Evolutionary conservation across 352 stramenopile species (phyloP), one percentile per base, ranked within the genome.

Genomic region (Phytopythium boreale): DNA sequence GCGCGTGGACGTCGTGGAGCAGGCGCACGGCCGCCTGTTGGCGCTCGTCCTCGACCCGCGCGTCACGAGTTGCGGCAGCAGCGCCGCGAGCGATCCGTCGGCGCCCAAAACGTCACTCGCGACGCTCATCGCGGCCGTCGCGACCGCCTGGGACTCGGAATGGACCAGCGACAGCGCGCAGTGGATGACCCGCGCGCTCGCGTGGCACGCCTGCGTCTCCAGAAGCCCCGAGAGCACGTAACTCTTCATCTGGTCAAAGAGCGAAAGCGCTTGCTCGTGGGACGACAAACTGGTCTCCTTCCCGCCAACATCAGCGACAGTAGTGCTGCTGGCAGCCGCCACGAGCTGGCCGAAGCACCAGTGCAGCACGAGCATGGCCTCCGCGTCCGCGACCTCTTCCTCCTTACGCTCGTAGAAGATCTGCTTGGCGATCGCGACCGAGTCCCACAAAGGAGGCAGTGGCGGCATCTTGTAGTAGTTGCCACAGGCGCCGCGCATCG

Each of bases 371-470:
- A 79, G 27, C 20, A 92, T 57, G 29, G 68, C 67, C 34, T 87
- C 74, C 1, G 71, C 37, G 36, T 87, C 68, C 22, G 66, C 76
- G 31, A 63, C 57, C 15, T 61, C 69, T 19, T 69, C 68, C 9
- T 22, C 67, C 51, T 84, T 84, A 52, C 73, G 66, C 64, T 92
- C 80, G 61, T 92, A 90, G 55, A 80, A 91, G 52, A 92, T 67
- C 63, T 92, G 84, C 53, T 95, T 95, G 50, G 78, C 79, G 56
- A 93, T 70, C 5, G 80, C 80, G 0, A 82, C 50, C 15, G 77
- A 80, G 47, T 93, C 86, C 84, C 86, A 94, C 17, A 81, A 71
- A 19, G 34, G 11, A 5, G 76, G 68, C 44, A 95, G 52, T 14
- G 74, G 56, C 11, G 73, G 50, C 29, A 91, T 74, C 41, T 72